Percentiles rank a stretch among this genome's conserved stretches.
These are phyloP conservation scores for Pyrenophora graminea DNA, from an alignment of 2,329 filamentous ascomycete species.

Conservation along the genomic window DNA sequence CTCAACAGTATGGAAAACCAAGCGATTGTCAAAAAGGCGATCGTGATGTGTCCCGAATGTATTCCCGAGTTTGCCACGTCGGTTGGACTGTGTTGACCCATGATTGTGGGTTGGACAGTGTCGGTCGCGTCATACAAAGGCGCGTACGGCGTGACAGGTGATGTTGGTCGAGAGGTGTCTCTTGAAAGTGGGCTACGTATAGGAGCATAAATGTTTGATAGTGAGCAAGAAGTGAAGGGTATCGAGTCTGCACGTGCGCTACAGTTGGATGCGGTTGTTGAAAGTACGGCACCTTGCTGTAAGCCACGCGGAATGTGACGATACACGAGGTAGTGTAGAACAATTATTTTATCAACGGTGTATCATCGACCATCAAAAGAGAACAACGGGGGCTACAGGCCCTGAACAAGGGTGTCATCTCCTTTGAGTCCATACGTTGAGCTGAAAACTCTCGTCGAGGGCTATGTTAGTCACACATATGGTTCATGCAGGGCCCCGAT, in stretches of 20 bases:
- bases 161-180: no score
- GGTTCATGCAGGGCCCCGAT: no score
- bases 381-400: no score
- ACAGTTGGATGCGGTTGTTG: not conserved
- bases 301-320: slow-evolving; percentile 15
- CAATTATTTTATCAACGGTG: no score
- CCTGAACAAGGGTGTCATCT: no score
- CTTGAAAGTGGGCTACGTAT: no score
- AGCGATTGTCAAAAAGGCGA: slow-evolving; percentile 43
- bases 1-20: slow-evolving; percentile 48
- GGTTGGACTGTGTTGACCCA: slow-evolving; percentile 26
- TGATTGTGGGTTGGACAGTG: slow-evolving; percentile 9
- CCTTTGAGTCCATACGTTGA: no score
- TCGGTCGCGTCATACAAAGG: not conserved
- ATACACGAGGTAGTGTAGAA: no score
- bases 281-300: not conserved
- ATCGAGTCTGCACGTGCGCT: slow-evolving; percentile 12
- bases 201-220: no score
- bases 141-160: not conserved
- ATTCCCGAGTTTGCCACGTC: slow-evolving; percentile 26
- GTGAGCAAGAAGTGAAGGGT: not conserved
- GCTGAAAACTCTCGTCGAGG: no score
- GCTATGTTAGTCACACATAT: no score
- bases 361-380: no score
- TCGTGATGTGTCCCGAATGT: slow-evolving; percentile 31